Conservation (phyloP, 2,329 filamentous ascomycete genomes). For the Juglanconis sp. region DNA sequence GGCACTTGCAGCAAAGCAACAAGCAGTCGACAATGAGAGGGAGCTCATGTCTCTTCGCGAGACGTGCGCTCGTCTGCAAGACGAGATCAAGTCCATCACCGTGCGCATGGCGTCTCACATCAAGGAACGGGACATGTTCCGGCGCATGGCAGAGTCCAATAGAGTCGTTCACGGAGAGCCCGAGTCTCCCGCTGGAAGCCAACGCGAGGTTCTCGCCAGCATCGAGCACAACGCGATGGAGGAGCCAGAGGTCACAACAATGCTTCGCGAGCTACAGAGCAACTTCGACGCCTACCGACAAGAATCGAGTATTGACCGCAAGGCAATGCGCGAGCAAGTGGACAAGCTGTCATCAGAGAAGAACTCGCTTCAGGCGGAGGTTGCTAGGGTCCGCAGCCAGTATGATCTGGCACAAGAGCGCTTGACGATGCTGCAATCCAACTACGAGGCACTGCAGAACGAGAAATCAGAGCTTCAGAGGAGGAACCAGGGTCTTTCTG, state of each 20-base stretch:
- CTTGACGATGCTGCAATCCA: conserved; percentile 84
- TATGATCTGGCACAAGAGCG: conserved; percentile 78
- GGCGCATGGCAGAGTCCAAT: conserved; percentile 78
- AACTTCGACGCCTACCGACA: conserved; percentile 89
- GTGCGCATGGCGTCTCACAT: conserved; percentile 89
- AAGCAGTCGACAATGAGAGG: conserved; percentile 62
- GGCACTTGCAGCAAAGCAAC: conserved; percentile 63
- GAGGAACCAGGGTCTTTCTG: conserved; percentile 71
- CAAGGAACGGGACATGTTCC: conserved; percentile 95
- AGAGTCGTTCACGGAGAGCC: conserved; percentile 59
- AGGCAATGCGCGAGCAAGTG: conserved; percentile 79
- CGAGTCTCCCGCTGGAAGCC: conserved; percentile 63
- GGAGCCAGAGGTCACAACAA: conserved; percentile 68
- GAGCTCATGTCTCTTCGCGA: conserved; percentile 60
- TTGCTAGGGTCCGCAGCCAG: conserved; percentile 76
- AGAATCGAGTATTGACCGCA: conserved; percentile 77
- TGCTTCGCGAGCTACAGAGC: conserved; percentile 81
- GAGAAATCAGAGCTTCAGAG: conserved; percentile 88
- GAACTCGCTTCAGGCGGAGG: conserved; percentile 75
- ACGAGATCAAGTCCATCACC: conserved; percentile 79
- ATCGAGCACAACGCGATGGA: conserved; percentile 56
- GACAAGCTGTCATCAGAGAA: conserved; percentile 81
- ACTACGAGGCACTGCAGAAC: conserved; percentile 76
- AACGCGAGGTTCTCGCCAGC: conserved; percentile 55
- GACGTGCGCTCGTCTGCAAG: conserved; percentile 52